Percentiles rank a stretch among this genome's conserved stretches.
Conservation (phyloP, 2,329 filamentous ascomycete species). For the Camillea tinctor region DNA sequence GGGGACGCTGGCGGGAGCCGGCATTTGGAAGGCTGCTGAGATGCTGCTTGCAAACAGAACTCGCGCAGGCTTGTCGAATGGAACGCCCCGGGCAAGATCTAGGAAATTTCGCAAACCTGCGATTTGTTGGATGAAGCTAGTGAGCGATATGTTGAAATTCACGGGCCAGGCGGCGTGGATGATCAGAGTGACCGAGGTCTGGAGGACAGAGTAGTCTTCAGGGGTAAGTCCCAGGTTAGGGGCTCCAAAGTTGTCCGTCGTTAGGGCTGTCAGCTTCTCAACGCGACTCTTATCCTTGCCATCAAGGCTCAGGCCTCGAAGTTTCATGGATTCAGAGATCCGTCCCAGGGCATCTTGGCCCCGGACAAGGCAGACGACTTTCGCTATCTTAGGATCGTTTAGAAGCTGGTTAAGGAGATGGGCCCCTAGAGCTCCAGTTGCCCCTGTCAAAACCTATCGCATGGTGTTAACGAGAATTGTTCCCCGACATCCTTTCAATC, state of each 20-base stretch:
- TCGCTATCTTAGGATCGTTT: slow-evolving; percentile 32
- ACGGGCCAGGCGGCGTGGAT: slow-evolving; percentile 51
- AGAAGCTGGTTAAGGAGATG: slow-evolving; percentile 39
- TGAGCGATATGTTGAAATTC: slow-evolving; percentile 48
- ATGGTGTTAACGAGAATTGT: slow-evolving; percentile 3
- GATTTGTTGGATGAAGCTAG: slow-evolving; percentile 46
- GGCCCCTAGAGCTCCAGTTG: slow-evolving; percentile 42
- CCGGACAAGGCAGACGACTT: slow-evolving; percentile 39
- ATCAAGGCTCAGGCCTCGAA: slow-evolving; percentile 17
- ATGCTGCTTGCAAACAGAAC: slow-evolving; percentile 41
- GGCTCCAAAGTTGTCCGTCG: slow-evolving; percentile 38
- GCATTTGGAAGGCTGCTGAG: slow-evolving; percentile 34
- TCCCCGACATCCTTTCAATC: not conserved
- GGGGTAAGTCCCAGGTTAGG: slow-evolving; percentile 38
- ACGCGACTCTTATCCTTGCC: slow-evolving; percentile 12
- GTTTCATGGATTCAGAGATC: slow-evolving; percentile 19
- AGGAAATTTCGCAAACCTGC: slow-evolving; percentile 42
- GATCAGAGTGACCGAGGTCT: slow-evolving; percentile 36
- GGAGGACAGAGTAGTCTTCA: slow-evolving; percentile 29
- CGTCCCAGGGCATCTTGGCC: slow-evolving; percentile 18
- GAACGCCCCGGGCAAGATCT: slow-evolving; percentile 32
- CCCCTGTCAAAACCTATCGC: slow-evolving; percentile 38
- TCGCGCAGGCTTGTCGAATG: slow-evolving; percentile 28
- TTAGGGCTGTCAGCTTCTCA: slow-evolving; percentile 35
- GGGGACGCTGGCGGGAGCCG: slow-evolving; percentile 26